Conservation (phyloP, 495 filamentous ascomycete genomes). For the Penicillium atrosanguineum region DNA sequence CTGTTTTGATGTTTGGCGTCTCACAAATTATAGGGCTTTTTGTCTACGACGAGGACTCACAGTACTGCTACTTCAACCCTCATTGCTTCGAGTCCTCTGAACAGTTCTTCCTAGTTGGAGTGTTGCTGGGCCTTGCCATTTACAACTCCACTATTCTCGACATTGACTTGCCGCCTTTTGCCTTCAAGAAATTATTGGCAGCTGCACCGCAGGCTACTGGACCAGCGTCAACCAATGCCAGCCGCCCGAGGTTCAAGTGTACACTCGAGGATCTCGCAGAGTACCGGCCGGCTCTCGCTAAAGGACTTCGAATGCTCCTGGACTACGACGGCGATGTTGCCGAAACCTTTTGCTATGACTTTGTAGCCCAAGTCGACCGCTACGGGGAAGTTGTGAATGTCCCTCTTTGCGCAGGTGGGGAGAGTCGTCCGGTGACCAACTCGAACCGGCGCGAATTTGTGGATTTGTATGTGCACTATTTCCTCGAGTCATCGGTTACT, state of each 20-base stretch:
- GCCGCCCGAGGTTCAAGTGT: conserved; percentile 63
- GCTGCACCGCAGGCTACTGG: conserved; percentile 57
- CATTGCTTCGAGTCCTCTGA: conserved; percentile 89
- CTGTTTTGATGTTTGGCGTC: neutral
- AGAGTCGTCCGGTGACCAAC: conserved; percentile 77
- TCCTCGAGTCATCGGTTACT: conserved; percentile 74
- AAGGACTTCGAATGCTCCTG: conserved; percentile 71
- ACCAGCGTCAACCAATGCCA: conserved; percentile 48
- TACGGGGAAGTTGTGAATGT: conserved; percentile 67
- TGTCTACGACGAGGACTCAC: conserved; percentile 90
- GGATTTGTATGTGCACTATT: conserved; percentile 77
- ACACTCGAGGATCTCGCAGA: conserved; percentile 84
- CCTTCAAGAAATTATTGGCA: conserved; percentile 83
- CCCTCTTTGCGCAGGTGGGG: conserved; percentile 74
- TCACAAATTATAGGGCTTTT: conserved; percentile 65
- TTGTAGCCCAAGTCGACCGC: conserved; percentile 72
- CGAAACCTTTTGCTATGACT: conserved; percentile 77
- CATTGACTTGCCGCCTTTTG: conserved; percentile 86
- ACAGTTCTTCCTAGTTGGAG: conserved; percentile 89
- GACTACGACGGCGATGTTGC: conserved; percentile 87
- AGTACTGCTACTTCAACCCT: conserved; percentile 94
- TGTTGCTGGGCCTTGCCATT: conserved; percentile 85
- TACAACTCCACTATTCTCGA: conserved; percentile 97
- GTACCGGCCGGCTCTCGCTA: conserved; percentile 74
- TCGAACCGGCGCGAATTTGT: conserved; percentile 84